Evolutionary conservation across 257 asterid species (phyloP), one percentile per base, ranked within the genome.

Genomic region (Leonotis leonurus): DNA sequence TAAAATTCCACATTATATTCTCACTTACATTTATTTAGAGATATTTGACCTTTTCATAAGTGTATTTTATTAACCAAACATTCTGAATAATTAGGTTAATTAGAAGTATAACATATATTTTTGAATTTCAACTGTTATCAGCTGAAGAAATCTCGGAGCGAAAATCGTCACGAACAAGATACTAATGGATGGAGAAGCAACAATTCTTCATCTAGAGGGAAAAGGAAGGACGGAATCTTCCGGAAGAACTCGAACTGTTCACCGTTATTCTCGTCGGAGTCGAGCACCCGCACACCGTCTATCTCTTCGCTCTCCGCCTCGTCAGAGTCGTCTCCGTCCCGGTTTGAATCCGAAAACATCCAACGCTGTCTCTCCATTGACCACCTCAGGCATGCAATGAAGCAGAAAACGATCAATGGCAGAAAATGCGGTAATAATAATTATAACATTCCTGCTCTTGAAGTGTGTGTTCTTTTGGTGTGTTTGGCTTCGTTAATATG

Each of bases 401-500:
- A 13, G 51, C 53, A 40, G 7, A 73, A 52, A 17, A 9, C 65
- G 12, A 30, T 8, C 26, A 51, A 50, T 12, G 48, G 44, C 7
- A 48, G 18, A 30, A 71, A 53, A 53, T 20, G 64, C 14, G 10
- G 12, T 4, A 14, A 60, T 5, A 10, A 17, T 13, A 63, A 18
- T 4, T 20, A 60, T 5, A 10, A 17, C 10, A 63, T 22, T 22
- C 68, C 27, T 8, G 67, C 54, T 0, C 33, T 73, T 18, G 88
- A 82, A 21, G 41, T 78, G 1, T 75, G 69, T 46, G 52, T 69
- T 20, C 37, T 80, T 33, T 11, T 84, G 56, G 67, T 75, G 41
- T 82, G 84, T 50, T 69, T 88, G 70, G 46, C 75, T 46, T 76
- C 78, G 17, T 58, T 85, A 65, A 59, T 75, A 12, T 78, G 82